Evolutionary conservation across 2,329 filamentous ascomycete species (phyloP), one percentile per base, ranked within the genome.

Genomic region (Intubia oerlemansii): DNA sequence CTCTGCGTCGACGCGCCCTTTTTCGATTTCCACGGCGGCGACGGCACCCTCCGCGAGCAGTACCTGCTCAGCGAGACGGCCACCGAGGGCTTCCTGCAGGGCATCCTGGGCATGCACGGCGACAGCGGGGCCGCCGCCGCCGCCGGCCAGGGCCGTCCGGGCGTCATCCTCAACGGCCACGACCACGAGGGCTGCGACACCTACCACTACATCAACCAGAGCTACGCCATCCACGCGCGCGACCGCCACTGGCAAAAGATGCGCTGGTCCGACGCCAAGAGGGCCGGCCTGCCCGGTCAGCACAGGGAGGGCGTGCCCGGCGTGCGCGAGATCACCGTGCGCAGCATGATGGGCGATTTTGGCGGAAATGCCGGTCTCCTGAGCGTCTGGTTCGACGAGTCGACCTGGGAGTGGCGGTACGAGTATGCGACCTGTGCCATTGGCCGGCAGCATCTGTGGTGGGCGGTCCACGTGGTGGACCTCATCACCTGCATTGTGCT

Each of bases 341-440:
- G 84, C 34, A 92, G 81, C 49, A 95, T 98, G 82, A 98, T 98
- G 88, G 88, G 88, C 32, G 78, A 79, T 32, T 98, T 77, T 49
- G 74, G 70, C n/a, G 88, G 88, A 13, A 88, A 93, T 45, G 81
- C 82, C 0, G 88, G 82, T 0, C 57, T 98, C 24, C 51, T 98
- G 23, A 88, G 77, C 36, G 62, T 78, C 1, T 98, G 85, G 85
- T 95, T 85, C 44, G 80, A 95, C 46, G 49, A 64, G 32, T 55
- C 60, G 3, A 49, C 51, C 1, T 72, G 67, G 57, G 67, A 77
- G 46, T 98, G 88, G 88, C 62, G 62, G 38, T 78, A 78, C 39
- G 79, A 85, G 40, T 88, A 88, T 40, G 58, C 56, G 7, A 76
- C 66, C 37, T 98, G 88, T 45, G 59, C 65, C 3, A 53, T 91